Evolutionary conservation across 2,329 filamentous ascomycete genomes (phyloP), one percentile per base, ranked within the genome.

Genomic region (Coleophoma crateriformis): DNA sequence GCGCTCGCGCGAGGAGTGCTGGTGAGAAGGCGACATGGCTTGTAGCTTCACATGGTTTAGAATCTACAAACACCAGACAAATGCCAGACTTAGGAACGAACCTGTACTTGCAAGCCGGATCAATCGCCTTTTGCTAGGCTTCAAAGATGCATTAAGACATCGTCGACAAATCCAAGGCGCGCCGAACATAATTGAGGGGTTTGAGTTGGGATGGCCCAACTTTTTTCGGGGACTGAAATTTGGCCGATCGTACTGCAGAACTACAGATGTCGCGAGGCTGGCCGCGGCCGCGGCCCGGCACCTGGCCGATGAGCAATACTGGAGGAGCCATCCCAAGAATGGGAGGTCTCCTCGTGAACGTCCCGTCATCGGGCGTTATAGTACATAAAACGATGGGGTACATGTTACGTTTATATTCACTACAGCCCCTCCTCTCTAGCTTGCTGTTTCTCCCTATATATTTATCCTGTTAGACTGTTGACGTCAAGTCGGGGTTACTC

Each of bases 1-100:
- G 73, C 8, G 84, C 84, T 54, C 84, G 78, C 39, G 76, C 71
- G 50, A 87, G 74, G 47, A 87, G 74, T 39, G 75, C 74, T 10
- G 73, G 69, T 0, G 80, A 77, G 48, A 68, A 60, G 45, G 62
- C 58, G 34, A 60, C 61, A 58, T 63, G 58, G 45, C 56, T 59
- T 46, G 14, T 38, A 38, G 62, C 54, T 55, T 55, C 38, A 51
- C n/a, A 46, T 47, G 51, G 12, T 45, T 51, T 47, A 55, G 46
- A 57, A 55, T 40, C 35, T 46, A 45, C 40, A 43, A 27, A 35
- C n/a, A 45, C 38, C 42, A 27, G 32, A 33, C 53, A 45, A 49
- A 33, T 27, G 17, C 39, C 41, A 32, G 11, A 34, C 42, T 50
- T 48, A 47, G 56, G 37, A 27, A 56, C 62, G 52, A 63, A 76